These are phyloP conservation scores for Arthrobotrys conoides DNA, from an alignment of 2,329 filamentous ascomycete genomes.

Conservation along the genomic window DNA sequence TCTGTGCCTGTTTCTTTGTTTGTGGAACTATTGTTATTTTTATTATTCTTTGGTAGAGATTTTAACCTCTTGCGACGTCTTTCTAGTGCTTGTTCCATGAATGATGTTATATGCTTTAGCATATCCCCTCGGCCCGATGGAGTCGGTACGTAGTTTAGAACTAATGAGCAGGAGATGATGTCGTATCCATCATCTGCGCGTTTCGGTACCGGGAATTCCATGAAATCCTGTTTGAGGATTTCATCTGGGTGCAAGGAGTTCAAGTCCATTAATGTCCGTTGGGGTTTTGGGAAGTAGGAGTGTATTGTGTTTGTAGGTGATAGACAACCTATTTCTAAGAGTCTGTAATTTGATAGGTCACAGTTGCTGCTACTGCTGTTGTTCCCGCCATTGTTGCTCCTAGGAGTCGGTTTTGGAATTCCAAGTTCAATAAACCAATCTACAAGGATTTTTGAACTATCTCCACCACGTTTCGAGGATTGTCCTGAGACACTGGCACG, in stretches of 20 bases:
- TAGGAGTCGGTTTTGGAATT: constrained; percentile 37
- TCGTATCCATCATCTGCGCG: constrained; percentile 79
- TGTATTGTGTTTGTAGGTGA: constrained; percentile 84
- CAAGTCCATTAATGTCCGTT: constrained; percentile 79
- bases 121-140: constrained; percentile 83
- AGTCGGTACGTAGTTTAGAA: constrained; percentile 93
- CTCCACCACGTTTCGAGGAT: constrained; percentile 76
- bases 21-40: too few relatives aligned
- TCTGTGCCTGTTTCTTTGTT: constrained; percentile 61
- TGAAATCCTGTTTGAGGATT: constrained; percentile 93
- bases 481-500: constrained; percentile 79
- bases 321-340: constrained; percentile 91
- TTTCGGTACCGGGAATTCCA: constrained; percentile 82
- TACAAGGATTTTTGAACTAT: constrained; percentile 76
- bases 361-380: constrained; percentile 30
- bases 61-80: constrained; percentile 9
- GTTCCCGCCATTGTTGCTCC: constrained; percentile 1
- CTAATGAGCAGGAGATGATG: constrained; percentile 89
- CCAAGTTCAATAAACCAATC: constrained; percentile 72
- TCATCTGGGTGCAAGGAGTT: constrained; percentile 82
- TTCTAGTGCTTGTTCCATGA: constrained; percentile 41
- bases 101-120: constrained; percentile 78
- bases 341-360: constrained; percentile 69
- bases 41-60: not conserved
- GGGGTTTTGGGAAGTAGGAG: constrained; percentile 78